Evolutionary conservation across 148 eudicot genomes (phyloP), one percentile per base, ranked within the genome.

Genomic region (Bassia scoparia): DNA sequence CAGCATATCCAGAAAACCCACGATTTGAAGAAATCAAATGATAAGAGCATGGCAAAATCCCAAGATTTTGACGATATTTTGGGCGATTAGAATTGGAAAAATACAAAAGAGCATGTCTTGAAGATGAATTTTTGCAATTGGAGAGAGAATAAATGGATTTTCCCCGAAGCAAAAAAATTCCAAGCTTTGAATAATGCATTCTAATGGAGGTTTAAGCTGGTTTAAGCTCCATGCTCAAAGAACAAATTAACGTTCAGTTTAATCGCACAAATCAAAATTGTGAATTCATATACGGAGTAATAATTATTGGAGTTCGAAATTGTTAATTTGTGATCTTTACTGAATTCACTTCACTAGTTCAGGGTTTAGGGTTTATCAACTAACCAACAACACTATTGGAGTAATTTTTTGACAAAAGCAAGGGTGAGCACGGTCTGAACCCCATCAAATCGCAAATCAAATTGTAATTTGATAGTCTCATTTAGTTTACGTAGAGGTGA

Each of bases 171-270:
- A 90, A 74, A 23, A 90, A 74, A 73, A 85, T 30, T 35, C 83
- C 76, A 35, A 85, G 75, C 81, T 79, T 84, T 24, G 80, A 82
- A 83, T 87, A 82, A 83, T 87, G 88, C 96, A 90, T 90, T 73
- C 79, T 83, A 77, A 54, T 29, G 41, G 50, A 75, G 77, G 37
- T 76, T 72, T 77, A 69, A 79, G 78, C 87, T 82, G 82, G 87
- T 63, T 65, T 73, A 21, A 72, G 67, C 76, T 56, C 80, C 86
- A 80, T 83, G 71, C 76, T 61, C 44, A 41, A 29, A 68, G 61
- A 33, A 11, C 12, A 14, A 71, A 49, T 61, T 37, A 15, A 20
- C 15, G 24, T 24, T 65, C 17, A 31, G 23, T 48, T 62, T 20
- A 27, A 12, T 38, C 15, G 8, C 14, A 13, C 17, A 17, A 12